These are phyloP conservation scores for Sistotremastrum suecicum DNA, from an alignment of 768 basidiomycete genomes.

Conservation along the genomic window DNA sequence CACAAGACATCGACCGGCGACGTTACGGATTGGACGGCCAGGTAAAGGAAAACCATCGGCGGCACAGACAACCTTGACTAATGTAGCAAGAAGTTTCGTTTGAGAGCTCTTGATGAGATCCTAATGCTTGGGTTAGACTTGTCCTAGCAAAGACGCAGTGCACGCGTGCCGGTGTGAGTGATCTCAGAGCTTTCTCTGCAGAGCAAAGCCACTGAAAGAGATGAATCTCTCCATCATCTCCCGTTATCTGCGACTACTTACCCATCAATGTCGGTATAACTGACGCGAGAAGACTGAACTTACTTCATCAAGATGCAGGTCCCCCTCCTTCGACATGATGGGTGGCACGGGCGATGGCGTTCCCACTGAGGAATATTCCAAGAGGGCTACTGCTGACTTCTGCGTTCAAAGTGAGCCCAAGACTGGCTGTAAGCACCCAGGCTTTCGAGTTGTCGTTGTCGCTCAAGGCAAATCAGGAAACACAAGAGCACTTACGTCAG, in stretches of 20 bases:
- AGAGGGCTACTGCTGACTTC: too few species aligned
- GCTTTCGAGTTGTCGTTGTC: too few species aligned
- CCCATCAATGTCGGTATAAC: neutral
- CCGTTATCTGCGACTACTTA: constrained; percentile 45
- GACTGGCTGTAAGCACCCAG: too few species aligned
- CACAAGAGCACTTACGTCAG: too few species aligned
- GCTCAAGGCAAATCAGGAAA: too few species aligned
- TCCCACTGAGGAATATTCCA: too few species aligned
- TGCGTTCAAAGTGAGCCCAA: too few species aligned
- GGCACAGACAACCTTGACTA: constrained; percentile 57
- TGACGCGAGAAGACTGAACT: neutral
- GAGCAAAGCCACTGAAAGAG: constrained; percentile 72
- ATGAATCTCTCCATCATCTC: constrained; percentile 71
- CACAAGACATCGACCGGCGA: constrained; percentile 66
- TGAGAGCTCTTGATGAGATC: constrained; percentile 54
- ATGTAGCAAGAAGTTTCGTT: constrained; percentile 39
- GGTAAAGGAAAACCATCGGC: constrained; percentile 62
- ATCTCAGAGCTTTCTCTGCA: constrained; percentile 43
- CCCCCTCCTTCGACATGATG: too few species aligned
- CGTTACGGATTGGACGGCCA: constrained; percentile 72
- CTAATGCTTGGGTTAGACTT: constrained; percentile 21
- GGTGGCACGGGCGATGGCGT: too few species aligned
- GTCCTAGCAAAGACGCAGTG: constrained; percentile 29
- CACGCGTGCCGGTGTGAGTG: constrained; percentile 26
- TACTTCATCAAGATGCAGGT: too few species aligned